Evolutionary conservation across 176 grass and related monocot genomes (phyloP), one percentile per base, ranked within the genome.

Genomic region (Tillandsia fasciculata): DNA sequence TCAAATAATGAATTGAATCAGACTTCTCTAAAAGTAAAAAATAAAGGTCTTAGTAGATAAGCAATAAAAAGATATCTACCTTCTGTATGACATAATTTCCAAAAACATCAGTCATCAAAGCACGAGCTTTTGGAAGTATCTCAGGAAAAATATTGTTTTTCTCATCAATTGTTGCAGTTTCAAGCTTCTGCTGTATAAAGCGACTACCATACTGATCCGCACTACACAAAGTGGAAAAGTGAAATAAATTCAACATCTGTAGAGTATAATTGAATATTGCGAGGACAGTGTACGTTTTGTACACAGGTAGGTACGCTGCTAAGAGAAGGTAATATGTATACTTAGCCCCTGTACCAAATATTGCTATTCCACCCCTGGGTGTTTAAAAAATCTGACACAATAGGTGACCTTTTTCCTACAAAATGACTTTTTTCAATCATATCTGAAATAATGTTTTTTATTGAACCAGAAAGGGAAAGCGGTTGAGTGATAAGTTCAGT

Each of bases 11-110:
- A 59, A 50, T 9, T 48, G 14, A 12, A 26, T 42, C 28, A 23
- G 27, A 51, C 26, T n/a, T 26, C 49, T 7, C 33, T 5, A 42
- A 42, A 42, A 42, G 33, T 42, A 7, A 42, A 42, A 42, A 42
- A 33, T 51, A 72, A 71, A 71, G 52, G 57, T 53, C 0, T 26
- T 63, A 0, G 48, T 65, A 77, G 53, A 5, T 75, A 11, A 74
- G 74, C 49, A 64, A 72, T 22, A 74, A 80, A 18, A 75, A 33
- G 24, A 80, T 28, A 77, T 66, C 58, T 53, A 93, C 94, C 80
- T 99, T 99, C 81, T 99, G 94, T 76, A 99, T 90, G 47, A 99
- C 94, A 86, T 99, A 99, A 69, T 99, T 99, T 70, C 94, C 94
- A 61, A 99, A 99, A 83, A 99, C 94, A 84, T 99, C 94, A 72